A percentile compares a stretch with the other conserved stretches of the same genome.
These are phyloP conservation scores for Chalciporus piperatoides DNA, from an alignment of 1,284 basidiomycete species.

Conservation along the genomic window DNA sequence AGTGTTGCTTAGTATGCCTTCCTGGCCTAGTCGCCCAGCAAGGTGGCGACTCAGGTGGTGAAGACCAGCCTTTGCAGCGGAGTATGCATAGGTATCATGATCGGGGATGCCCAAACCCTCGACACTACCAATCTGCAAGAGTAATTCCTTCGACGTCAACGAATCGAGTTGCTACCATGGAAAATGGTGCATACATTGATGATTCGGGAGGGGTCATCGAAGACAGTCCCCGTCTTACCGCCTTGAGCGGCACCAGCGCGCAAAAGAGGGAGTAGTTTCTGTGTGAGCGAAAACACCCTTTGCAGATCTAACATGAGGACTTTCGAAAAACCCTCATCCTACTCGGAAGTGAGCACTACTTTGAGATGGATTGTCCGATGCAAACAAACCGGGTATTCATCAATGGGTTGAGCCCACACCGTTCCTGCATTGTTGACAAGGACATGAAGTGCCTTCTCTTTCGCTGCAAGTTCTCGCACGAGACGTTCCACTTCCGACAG, in stretches of 20 bases:
- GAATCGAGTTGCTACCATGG: neutral
- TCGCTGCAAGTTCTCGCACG: slow-evolving; percentile 46
- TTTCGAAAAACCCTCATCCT: slow-evolving; percentile 56
- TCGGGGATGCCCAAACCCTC: slow-evolving; percentile 53
- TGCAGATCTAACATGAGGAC: slow-evolving; percentile 66
- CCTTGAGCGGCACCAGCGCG: slow-evolving; percentile 47
- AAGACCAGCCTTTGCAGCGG: slow-evolving; percentile 60
- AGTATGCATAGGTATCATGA: slow-evolving; percentile 69
- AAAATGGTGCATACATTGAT: slow-evolving; percentile 49
- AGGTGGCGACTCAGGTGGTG: slow-evolving; percentile 64
- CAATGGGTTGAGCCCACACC: slow-evolving; percentile 57
- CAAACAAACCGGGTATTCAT: slow-evolving; percentile 48
- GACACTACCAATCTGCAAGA: slow-evolving; percentile 58
- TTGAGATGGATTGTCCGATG: neutral
- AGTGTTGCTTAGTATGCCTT: slow-evolving; percentile 65
- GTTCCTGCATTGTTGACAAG: slow-evolving; percentile 71
- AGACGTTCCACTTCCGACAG: slow-evolving; percentile 55
- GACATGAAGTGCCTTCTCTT: slow-evolving; percentile 56
- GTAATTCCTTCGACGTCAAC: neutral
- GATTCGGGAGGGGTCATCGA: slow-evolving; percentile 53
- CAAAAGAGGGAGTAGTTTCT: slow-evolving; percentile 61
- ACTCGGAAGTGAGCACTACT: slow-evolving; percentile 17
- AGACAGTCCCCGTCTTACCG: slow-evolving; percentile 37
- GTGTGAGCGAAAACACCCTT: slow-evolving; percentile 67
- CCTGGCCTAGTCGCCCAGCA: slow-evolving; percentile 55